Evolutionary conservation across 352 stramenopile species (phyloP), one percentile per base, ranked within the genome.

Genomic region (Phytophthora pluvialis): DNA sequence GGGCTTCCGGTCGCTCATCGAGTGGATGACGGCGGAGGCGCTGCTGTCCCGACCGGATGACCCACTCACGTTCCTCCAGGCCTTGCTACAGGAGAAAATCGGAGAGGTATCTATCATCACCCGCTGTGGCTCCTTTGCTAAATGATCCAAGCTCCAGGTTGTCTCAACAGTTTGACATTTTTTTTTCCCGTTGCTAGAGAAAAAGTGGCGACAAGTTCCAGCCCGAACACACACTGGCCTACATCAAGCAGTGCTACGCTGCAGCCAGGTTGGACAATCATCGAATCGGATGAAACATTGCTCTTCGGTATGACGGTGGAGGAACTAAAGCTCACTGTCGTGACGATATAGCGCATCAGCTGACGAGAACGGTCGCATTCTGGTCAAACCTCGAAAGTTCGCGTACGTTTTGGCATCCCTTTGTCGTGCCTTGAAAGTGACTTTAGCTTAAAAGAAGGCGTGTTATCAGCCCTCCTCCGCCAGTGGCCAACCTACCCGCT

Each of bases 21-120:
- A 97, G 72, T 97, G 88, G 86, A 69, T 97, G 67, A 97, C 90
- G 26, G 91, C 91, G 1, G 91, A 97, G 51, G 78, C 86, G 28
- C 75, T 97, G 49, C 56, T 97, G 29, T 88, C 86, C 15, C 78
- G 89, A 42, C 89, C 91, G 0, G 85, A 97, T 16, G 91, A 97
- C 59, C 91, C 91, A 15, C 61, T 97, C n/a, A 73, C 66, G 9
- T 97, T 97, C 55, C 78, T 96, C 21, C 78, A 83, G 21, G 73
- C 82, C 11, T 74, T 97, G 38, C 60, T 94, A 13, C 83, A 95
- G 40, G 83, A 96, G 47, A 97, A 97, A 60, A 72, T 97, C 18
- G 72, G 54, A 26, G 81, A 93, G 77, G 87, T 95, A 58, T 33
- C 5, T 36, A 28, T n/a, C n/a, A n/a, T n/a, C n/a, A n/a, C n/a